Percentiles rank a stretch among this genome's conserved stretches.
phyloP scores from a whole-genome alignment of 1,139 yeast genomes.

The Zygoascus hellenicus region DNA sequence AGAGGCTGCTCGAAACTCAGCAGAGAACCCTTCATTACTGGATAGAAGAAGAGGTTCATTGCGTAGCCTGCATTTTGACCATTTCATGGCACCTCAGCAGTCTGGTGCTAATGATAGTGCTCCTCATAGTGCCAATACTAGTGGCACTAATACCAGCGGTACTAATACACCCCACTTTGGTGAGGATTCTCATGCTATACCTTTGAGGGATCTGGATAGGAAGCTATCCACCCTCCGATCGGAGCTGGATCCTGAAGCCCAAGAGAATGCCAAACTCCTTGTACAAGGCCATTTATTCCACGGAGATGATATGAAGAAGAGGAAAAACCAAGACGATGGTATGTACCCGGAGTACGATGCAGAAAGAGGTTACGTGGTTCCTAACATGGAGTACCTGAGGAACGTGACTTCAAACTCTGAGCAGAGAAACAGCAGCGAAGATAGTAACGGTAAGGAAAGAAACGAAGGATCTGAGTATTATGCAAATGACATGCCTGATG shows the following conservation, averaged over 20 bases:
- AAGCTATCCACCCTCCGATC: constrained; percentile 20
- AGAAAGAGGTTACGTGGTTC: constrained; percentile 17
- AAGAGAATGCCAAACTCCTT: constrained; percentile 23
- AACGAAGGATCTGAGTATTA: neutral
- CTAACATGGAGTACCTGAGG: constrained; percentile 18
- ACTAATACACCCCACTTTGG: neutral
- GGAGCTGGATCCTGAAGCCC: constrained; percentile 18
- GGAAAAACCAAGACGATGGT: neutral
- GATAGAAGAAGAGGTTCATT: constrained; percentile 4
- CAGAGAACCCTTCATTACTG: constrained; percentile 10
- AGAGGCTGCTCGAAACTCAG: constrained; percentile 2
- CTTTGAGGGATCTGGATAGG: constrained; percentile 23
- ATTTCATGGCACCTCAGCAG: neutral
- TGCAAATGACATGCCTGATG: constrained; percentile 15
- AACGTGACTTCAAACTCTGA: constrained; percentile 1
- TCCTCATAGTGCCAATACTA: neutral
- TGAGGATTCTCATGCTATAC: constrained; percentile 21
- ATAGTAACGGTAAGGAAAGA: constrained; percentile 7
- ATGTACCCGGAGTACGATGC: neutral
- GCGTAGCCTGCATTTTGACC: constrained; percentile 1
- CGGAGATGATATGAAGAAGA: neutral
- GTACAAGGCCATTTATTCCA: constrained; percentile 23
- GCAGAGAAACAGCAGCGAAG: constrained; percentile 8
- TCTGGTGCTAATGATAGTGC: neutral
- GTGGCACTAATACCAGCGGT: constrained; percentile 1